A percentile compares a stretch with the other conserved stretches of the same genome.
Evolutionary conservation across 2,329 filamentous ascomycete genomes (phyloP).

Genomic region (Myriosclerotinia curreyana): DNA sequence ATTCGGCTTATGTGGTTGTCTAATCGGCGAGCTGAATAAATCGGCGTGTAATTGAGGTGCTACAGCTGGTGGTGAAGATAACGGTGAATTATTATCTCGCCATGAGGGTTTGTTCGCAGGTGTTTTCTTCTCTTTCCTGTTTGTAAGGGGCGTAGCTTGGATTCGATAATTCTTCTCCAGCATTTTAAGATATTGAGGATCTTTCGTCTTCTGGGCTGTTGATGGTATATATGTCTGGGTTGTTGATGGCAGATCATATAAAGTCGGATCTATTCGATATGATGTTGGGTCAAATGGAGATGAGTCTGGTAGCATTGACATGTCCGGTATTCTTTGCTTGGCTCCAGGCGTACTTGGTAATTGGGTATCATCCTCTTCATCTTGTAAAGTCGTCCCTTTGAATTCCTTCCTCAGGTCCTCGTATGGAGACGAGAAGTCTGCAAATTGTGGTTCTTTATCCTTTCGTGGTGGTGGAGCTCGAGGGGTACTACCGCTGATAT

Average conservation of each 20-base stretch:
- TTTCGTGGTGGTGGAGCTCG: constrained; percentile 52
- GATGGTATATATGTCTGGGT: constrained; percentile 22
- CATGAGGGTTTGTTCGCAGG: constrained; percentile 38
- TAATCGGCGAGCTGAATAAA: constrained; percentile 75
- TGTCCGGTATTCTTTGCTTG: constrained; percentile 54
- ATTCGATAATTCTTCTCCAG: constrained; percentile 94
- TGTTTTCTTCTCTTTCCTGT: constrained; percentile 26
- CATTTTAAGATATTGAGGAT: constrained; percentile 85
- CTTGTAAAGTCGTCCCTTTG: constrained; percentile 42
- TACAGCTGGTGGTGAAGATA: constrained; percentile 73
- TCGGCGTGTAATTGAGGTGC: constrained; percentile 82
- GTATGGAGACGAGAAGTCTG: constrained; percentile 72
- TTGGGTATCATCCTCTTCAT: constrained; percentile 43
- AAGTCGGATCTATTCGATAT: constrained; percentile 44
- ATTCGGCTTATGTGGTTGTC: constrained; percentile 38
- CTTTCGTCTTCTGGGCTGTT: constrained; percentile 47
- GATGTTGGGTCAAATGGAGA: constrained; percentile 53
- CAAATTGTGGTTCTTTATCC: constrained; percentile 50
- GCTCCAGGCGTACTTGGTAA: constrained; percentile 39
- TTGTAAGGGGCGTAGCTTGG: constrained; percentile 79
- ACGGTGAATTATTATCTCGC: constrained; percentile 40
- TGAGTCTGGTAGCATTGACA: constrained; percentile 61
- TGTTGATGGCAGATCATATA: constrained; percentile 38
- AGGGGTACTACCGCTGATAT: constrained; percentile 67
- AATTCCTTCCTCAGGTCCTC: constrained; percentile 69